Evolutionary conservation across 805 yeast genomes (phyloP), one percentile per base, ranked within the genome.

Genomic region (Pichia ethanolica): DNA sequence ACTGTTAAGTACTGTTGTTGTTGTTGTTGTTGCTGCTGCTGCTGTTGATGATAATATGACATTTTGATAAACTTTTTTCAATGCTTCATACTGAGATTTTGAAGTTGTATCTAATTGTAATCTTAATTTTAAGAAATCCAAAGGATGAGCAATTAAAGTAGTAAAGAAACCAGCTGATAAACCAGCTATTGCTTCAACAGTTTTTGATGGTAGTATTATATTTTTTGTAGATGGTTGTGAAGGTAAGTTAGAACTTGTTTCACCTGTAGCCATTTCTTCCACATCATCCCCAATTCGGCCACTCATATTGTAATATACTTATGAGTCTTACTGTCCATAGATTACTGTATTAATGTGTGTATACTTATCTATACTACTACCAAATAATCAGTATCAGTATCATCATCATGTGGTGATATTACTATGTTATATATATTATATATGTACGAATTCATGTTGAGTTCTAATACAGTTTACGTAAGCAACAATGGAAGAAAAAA

Each of bases 101-200:
- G 68, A 60, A 2, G 64, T 56, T 12, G 64, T 57, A 54, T 74
- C 79, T 35, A 90, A 72, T 63, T 93, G 99, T 40, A 93, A 69
- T 48, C 97, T 70, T 7, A 89, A 75, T 66, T 93, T 93, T 51
- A 90, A 68, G 46, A 93, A 71, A 65, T 93, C 99, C 42, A 93
- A 67, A 1, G 99, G 99, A 62, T 93, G 99, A 33, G 91, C 83
- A 1, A 84, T 70, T 2, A 86, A 56, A 1, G 98, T 90, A 7
- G 97, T 83, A 11, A 79, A 65, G 37, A 82, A 75, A 0, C 99
- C 99, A 0, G 97, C 95, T 1, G 80, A 61, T 6, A 90, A 64
- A 0, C 97, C 97, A 5, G 59, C 50, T 5, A 56, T 12, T 8
- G 52, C 45, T 59, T 89, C 93, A 39, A 59, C 48, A 3, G 61